Evolutionary conservation across 1,284 basidiomycete genomes (phyloP).

Genomic region (Apiotrichum domesticum): DNA sequence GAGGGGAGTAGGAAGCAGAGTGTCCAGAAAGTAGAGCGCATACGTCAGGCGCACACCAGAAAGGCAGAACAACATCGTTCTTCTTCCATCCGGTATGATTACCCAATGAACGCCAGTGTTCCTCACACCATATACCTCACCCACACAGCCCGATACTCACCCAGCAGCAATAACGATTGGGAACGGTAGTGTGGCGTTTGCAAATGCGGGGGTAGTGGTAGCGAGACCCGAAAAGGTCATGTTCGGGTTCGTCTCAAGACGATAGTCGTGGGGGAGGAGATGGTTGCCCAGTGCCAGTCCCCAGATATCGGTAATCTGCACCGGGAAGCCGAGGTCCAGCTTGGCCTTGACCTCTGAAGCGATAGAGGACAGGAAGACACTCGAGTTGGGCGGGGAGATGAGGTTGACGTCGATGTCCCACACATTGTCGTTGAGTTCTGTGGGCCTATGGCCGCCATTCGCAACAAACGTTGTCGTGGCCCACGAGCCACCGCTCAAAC

Average conservation of each 20-base stretch:
- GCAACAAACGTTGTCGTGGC: conserved; percentile 37
- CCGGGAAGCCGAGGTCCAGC: conserved; percentile 32
- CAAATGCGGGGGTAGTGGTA: conserved; percentile 21
- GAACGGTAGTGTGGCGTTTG: conserved; percentile 24
- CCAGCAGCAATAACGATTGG: conserved; percentile 49
- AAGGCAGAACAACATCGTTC: too few species aligned
- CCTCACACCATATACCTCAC: conserved; percentile 19
- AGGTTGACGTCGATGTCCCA: conserved; percentile 49
- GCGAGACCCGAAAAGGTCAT: conserved; percentile 36
- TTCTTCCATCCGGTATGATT: too few species aligned
- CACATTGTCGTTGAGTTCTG: conserved; percentile 33
- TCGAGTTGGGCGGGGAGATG: conserved; percentile 43
- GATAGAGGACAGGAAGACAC: conserved; percentile 39
- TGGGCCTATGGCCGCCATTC: conserved; percentile 34
- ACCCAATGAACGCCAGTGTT: too few species aligned
- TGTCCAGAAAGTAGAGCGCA: too few species aligned
- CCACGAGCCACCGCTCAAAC: conserved; percentile 44
- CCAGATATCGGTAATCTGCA: conserved; percentile 43
- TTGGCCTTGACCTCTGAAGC: conserved; percentile 25
- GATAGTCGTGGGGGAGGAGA: conserved; percentile 38
- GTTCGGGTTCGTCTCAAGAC: conserved; percentile 37
- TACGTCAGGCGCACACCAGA: too few species aligned
- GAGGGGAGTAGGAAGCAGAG: too few species aligned
- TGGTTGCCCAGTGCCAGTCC: conserved; percentile 39
- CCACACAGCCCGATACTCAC: not conserved